phyloP scores from a whole-genome alignment of 208 protist genomes.

The Acanthamoeba triangularis region DNA sequence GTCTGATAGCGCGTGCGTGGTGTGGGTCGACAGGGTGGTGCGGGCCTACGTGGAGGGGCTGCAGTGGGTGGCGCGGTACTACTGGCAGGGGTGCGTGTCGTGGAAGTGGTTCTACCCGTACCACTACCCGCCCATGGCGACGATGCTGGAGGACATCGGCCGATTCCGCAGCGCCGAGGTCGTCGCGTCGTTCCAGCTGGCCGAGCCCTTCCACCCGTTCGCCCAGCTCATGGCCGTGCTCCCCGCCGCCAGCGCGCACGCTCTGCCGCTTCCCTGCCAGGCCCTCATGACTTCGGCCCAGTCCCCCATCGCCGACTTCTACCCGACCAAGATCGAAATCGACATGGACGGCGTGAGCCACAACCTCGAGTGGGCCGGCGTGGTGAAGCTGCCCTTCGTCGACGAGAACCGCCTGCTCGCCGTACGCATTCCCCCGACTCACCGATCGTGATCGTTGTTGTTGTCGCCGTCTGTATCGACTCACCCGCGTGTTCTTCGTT shows the following conservation, averaged over 20 bases:
- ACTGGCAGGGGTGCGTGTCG: conserved; percentile 97
- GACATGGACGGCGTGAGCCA: conserved; percentile 98
- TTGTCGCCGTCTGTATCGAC: no score
- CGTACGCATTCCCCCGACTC: not conserved
- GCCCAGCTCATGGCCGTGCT: conserved; percentile 98
- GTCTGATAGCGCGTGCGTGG: not conserved
- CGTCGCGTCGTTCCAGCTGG: conserved; percentile 61
- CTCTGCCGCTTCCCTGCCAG: conserved; percentile 92
- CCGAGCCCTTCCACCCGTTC: conserved; percentile 96
- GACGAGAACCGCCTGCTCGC: conserved; percentile 89
- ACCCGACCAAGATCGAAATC: conserved; percentile 97
- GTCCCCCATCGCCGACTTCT: conserved; percentile 96
- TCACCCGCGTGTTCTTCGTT: not conserved
- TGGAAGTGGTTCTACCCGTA: conserved; percentile 99
- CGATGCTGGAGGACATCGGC: conserved; percentile 87
- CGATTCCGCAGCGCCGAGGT: not conserved
- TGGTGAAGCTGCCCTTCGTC: conserved; percentile 95
- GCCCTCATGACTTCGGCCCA: conserved; percentile 93
- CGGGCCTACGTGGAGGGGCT: conserved; percentile 97
- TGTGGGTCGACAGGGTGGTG: conserved; percentile 88
- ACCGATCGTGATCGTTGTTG: no score
- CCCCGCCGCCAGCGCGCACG: conserved; percentile 91
- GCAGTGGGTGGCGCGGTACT: conserved; percentile 99
- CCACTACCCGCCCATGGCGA: conserved; percentile 98
- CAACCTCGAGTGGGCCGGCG: conserved; percentile 93